Conservation (phyloP, 164 flowering plant species). For the Chimonanthus praecox region DNA sequence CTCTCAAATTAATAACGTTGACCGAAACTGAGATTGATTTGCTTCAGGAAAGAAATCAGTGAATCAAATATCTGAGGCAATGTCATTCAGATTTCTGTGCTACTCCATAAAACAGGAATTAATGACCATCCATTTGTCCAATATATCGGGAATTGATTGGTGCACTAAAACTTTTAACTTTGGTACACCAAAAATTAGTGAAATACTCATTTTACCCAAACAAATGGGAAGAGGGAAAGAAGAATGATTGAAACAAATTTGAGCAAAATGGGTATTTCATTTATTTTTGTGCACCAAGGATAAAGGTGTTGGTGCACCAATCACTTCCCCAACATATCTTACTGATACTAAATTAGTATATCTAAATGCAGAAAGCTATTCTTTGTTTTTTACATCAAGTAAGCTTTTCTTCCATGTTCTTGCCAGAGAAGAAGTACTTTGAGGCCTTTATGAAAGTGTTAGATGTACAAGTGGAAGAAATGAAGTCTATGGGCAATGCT, state of each 20-base stretch:
- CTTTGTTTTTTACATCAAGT: not conserved
- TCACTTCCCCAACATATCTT: no score
- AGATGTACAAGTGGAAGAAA: slow-evolving; percentile 67
- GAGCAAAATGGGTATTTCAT: no score
- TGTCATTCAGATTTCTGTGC: not conserved
- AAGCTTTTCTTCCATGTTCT: slow-evolving; percentile 5
- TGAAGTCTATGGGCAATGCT: slow-evolving; percentile 70
- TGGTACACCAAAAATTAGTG: no score
- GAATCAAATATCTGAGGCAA: not conserved
- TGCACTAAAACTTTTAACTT: no score
- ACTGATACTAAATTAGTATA: no score
- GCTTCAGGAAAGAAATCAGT: not conserved
- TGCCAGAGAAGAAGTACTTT: slow-evolving; percentile 62
- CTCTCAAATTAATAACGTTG: not conserved
- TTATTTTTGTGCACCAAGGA: no score
- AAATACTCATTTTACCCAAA: no score
- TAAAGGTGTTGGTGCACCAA: no score
- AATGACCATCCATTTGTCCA: not conserved
- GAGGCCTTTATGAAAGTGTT: slow-evolving; percentile 47
- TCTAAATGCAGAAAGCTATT: no score
- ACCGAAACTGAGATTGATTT: not conserved
- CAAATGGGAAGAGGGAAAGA: no score
- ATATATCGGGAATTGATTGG: no score
- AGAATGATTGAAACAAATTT: no score
- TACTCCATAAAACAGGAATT: not conserved